Percentiles rank a stretch among this genome's conserved stretches.
phyloP scores from a whole-genome alignment of 257 asterid genomes.

The Plectranthus barbatus region DNA sequence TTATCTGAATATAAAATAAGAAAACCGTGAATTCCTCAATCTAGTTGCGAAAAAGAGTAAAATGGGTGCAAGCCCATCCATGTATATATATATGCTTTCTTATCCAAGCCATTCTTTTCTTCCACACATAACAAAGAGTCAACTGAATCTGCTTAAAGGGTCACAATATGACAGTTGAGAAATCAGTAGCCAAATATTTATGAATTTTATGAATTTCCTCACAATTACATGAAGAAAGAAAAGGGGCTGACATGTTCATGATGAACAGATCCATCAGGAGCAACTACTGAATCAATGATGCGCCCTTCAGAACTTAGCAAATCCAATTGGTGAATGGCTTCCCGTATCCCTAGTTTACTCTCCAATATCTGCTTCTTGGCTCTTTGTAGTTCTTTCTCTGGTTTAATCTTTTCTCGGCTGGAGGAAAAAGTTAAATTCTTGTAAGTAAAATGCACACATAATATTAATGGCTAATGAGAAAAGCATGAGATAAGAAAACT shows the following conservation, averaged over 20 bases:
- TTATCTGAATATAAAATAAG: conserved; percentile 44
- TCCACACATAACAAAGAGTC: background rate
- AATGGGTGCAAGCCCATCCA: background rate
- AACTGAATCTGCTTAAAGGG: background rate
- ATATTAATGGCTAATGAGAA: background rate
- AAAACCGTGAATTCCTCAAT: conserved; percentile 9
- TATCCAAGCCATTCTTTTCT: background rate
- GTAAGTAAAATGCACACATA: conserved; percentile 3
- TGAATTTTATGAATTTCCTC: background rate
- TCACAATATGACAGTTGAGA: background rate
- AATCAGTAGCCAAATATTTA: background rate
- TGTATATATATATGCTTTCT: background rate
- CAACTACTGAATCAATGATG: conserved; percentile 54
- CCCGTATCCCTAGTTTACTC: conserved; percentile 94
- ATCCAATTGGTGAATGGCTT: conserved; percentile 77
- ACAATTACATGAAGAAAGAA: background rate
- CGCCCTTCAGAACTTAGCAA: conserved; percentile 74
- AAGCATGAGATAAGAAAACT: background rate
- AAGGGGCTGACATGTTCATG: conserved; percentile 67
- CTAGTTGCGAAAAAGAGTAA: background rate
- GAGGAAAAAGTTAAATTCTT: conserved; percentile 14
- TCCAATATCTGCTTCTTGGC: conserved; percentile 74
- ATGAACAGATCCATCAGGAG: conserved; percentile 89
- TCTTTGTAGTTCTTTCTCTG: conserved; percentile 79
- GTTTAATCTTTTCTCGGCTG: conserved; percentile 94